phyloP scores from a whole-genome alignment of 257 asterid species.

The Leptodermis oblonga region DNA sequence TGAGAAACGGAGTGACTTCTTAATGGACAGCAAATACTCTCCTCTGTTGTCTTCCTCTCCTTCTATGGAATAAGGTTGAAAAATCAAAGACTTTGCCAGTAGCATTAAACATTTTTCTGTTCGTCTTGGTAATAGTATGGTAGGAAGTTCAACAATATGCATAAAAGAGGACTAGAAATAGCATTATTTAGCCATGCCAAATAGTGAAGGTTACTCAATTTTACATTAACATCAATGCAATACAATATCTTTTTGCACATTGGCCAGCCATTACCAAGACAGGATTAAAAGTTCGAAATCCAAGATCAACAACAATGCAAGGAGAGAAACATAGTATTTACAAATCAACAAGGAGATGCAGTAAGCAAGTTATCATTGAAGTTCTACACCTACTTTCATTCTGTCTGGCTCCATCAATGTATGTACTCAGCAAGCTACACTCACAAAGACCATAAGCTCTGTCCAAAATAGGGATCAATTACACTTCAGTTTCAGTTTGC shows the following conservation, averaged over 20 bases:
- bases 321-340: not conserved
- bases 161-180: not conserved
- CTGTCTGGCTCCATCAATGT: not conserved
- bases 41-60: too few species aligned
- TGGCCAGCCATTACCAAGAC: not conserved
- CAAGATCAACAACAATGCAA: not conserved
- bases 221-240: not conserved
- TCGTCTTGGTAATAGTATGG: not conserved
- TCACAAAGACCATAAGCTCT: not conserved
- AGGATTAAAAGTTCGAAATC: not conserved
- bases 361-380: not conserved
- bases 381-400: not conserved
- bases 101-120: not conserved
- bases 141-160: not conserved
- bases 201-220: not conserved
- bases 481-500: not conserved
- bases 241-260: not conserved
- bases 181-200: not conserved
- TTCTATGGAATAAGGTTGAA: not conserved
- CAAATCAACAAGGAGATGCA: too few species aligned
- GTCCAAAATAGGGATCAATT: not conserved
- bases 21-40: not conserved
- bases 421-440: not conserved
- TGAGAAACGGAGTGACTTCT: too few species aligned
- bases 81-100: not conserved